These are phyloP conservation scores for Zasmidium angulare DNA, from an alignment of 2,329 filamentous ascomycete genomes.

Conservation along the genomic window DNA sequence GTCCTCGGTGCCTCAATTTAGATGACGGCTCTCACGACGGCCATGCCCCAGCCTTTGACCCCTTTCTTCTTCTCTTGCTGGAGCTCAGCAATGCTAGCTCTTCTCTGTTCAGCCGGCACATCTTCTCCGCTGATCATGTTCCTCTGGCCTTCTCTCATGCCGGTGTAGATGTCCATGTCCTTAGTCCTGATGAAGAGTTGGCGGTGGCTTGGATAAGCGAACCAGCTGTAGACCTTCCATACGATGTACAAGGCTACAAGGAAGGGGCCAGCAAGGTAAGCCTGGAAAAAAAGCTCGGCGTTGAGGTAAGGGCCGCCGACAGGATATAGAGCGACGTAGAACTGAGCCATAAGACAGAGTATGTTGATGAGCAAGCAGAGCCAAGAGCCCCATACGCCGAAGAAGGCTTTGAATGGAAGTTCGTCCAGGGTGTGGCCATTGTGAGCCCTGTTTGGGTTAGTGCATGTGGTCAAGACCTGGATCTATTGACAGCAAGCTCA, in stretches of 20 bases:
- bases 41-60: background rate
- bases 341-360: slow-evolving; percentile 42
- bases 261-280: slow-evolving; percentile 32
- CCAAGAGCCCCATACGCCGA: slow-evolving; percentile 43
- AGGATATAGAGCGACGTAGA: slow-evolving; percentile 38
- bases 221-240: slow-evolving; percentile 29
- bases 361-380: slow-evolving; percentile 41
- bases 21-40: background rate
- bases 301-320: slow-evolving; percentile 18
- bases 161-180: slow-evolving; percentile 40
- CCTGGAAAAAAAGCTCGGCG: slow-evolving; percentile 29
- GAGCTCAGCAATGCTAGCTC: slow-evolving; percentile 34
- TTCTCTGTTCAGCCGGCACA: slow-evolving; percentile 29
- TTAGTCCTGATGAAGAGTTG: slow-evolving; percentile 32
- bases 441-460: background rate
- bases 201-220: slow-evolving; percentile 22
- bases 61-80: slow-evolving; percentile 31
- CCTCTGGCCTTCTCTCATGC: slow-evolving; percentile 22
- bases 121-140: slow-evolving; percentile 29
- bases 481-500: slow-evolving; percentile 5
- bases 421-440: slow-evolving; percentile 48
- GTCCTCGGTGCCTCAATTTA: background rate
- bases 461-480: background rate
- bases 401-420: slow-evolving; percentile 44
- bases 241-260: slow-evolving; percentile 29